Base-by-base conservation (phyloP, 495 filamentous ascomycete genomes). In the Tuber umbilicatum region DNA sequence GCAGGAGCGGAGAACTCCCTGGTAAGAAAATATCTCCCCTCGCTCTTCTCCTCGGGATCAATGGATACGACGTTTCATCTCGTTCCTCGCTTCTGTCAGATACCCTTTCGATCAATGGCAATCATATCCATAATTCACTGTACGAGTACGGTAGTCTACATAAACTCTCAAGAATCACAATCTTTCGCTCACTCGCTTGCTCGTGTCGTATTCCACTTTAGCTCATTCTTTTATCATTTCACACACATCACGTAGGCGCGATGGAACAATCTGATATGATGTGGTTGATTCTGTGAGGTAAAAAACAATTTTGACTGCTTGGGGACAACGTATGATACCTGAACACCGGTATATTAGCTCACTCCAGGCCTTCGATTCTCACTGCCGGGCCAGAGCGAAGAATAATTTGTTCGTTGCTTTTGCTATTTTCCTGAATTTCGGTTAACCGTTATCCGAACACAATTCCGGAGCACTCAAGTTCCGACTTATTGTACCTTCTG, bases 211-310 rank as follows among this genome's bases (percentile, higher is more conserved):
- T 35, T 27, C 19, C 55, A 10, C 50, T 14, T 60, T 60, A n/a
- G 50, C 50, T 35, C 55, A 64, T 64, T 35, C 27, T 64, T 27
- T 64, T 31, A 35, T 19, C 55, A 14, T 64, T 14, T 17, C 55
- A 35, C 27, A 6, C 14, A 35, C 55, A 64, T 27, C 50, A 2
- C 31, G 35, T 14, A 64, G 27, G 55, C 14, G 27, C 55, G 14
- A 16, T 64, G 55, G 55, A 35, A 64, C 55, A 64, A 64, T 64
- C 27, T 64, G 55, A 64, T 64, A 64, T 64, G 55, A 64, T 35
- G 55, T 14, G 14, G 27, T 35, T 64, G 55, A 35, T 64, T 27
- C 55, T 64, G 27, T 64, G 55, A 64, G 55, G 55, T 64, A 64
- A 64, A 64, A 64, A 64, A 16, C 12, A 64, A 64, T 64, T 1